Percentiles rank a stretch among this genome's conserved stretches.
These are phyloP conservation scores for Gillenia trifoliata DNA, from an alignment of 306 rosid genomes.

Conservation along the genomic window DNA sequence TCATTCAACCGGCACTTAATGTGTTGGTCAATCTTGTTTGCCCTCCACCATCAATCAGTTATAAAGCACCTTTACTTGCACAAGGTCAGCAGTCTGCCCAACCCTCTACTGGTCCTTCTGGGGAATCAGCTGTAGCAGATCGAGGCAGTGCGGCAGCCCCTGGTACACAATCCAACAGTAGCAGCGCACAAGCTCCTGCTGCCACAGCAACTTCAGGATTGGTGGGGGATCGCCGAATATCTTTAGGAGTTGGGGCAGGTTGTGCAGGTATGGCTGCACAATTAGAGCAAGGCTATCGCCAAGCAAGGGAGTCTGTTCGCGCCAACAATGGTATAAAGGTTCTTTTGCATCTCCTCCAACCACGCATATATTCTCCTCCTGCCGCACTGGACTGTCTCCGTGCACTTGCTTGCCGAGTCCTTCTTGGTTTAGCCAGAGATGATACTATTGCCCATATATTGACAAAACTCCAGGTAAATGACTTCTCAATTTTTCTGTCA, in stretches of 20 bases:
- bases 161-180: slow-evolving; percentile 34
- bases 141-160: slow-evolving; percentile 40
- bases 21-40: slow-evolving; percentile 95
- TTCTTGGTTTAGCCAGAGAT: slow-evolving; percentile 97
- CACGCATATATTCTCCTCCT: slow-evolving; percentile 86
- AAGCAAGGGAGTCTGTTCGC: slow-evolving; percentile 93
- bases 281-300: slow-evolving; percentile 83
- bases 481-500: background rate
- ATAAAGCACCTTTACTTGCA: slow-evolving; percentile 56
- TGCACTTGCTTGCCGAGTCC: slow-evolving; percentile 90
- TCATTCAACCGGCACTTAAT: slow-evolving; percentile 89
- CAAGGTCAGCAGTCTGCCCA: slow-evolving; percentile 81
- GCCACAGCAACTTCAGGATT: slow-evolving; percentile 68
- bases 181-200: slow-evolving; percentile 51
- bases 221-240: slow-evolving; percentile 95
- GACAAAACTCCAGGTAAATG: slow-evolving; percentile 90
- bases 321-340: slow-evolving; percentile 92
- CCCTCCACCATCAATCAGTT: slow-evolving; percentile 97
- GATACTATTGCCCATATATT: slow-evolving; percentile 90
- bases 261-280: slow-evolving; percentile 94
- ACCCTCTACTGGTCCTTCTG: slow-evolving; percentile 42
- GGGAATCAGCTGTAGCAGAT: slow-evolving; percentile 40
- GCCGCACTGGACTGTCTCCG: slow-evolving; percentile 93
- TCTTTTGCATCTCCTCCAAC: slow-evolving; percentile 84
- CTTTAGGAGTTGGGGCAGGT: slow-evolving; percentile 92